Evolutionary conservation across 1,139 yeast genomes (phyloP), one percentile per base, ranked within the genome.

Genomic region (Hanseniaspora gamundiae): DNA sequence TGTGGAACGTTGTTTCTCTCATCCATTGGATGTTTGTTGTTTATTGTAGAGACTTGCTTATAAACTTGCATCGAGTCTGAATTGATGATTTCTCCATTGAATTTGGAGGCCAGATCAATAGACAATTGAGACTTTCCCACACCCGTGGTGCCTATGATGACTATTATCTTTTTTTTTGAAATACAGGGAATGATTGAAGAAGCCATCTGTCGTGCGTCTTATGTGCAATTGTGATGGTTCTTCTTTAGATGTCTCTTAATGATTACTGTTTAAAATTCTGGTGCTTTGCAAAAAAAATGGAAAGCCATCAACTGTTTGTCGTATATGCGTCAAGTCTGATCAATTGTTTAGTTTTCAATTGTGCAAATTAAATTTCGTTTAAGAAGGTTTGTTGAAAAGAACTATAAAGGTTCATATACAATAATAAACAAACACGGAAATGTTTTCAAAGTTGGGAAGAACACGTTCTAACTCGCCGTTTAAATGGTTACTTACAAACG

Each of bases 51-150:
- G 2, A 79, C 64, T 1, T 76, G 79, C 35, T 68, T 64, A 60
- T 91, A 91, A 63, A 91, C 84, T 63, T 93, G 98, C 96, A 91
- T 88, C 3, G 97, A 86, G 60, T 91, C 99, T 0, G 95, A 95
- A 63, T 91, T 91, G 53, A 91, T 83, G 53, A 91, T 73, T 60
- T 93, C 97, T 19, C 98, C 98, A 59, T 80, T 74, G 46, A 83
- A 70, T 20, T 73, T 71, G 50, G 73, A 70, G 8, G 97, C 96
- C 14, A 91, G 62, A 48, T 87, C 94, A 6, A 87, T 79, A 54
- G 76, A 59, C 55, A 78, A 72, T 55, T 87, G 85, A 1, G 96
- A 88, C 58, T 91, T 91, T 0, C 98, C 98, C n/a, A 87, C 97
- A 1, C 98, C 98, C 0, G 98, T 91, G 33, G 96, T 88, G 0